Percentiles rank a stretch among this genome's conserved stretches.
Conservation (phyloP, 1,139 yeast genomes). For the Geotrichum candidum region DNA sequence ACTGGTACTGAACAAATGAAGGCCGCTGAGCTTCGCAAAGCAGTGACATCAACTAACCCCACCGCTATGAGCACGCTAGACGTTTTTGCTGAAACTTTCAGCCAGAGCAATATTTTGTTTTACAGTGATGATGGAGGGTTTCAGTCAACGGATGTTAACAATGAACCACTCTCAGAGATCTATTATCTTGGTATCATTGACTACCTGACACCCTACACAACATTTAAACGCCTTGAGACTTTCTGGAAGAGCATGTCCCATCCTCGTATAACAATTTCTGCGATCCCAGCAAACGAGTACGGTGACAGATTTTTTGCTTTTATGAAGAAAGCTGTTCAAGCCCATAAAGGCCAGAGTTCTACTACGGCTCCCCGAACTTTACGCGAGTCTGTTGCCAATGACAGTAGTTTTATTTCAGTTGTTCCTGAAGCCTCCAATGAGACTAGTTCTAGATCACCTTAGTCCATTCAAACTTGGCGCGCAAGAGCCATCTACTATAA, state of each 20-base stretch:
- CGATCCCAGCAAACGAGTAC: conserved; percentile 85
- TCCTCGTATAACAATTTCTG: conserved; percentile 66
- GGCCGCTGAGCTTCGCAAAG: conserved; percentile 35
- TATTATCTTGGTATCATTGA: conserved; percentile 94
- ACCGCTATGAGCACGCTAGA: conserved; percentile 33
- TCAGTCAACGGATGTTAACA: conserved; percentile 59
- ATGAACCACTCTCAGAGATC: conserved; percentile 60
- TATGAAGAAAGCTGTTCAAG: conserved; percentile 38
- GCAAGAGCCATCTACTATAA: not conserved
- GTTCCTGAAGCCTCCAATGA: not conserved
- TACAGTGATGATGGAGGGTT: conserved; percentile 87
- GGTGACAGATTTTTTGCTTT: conserved; percentile 80
- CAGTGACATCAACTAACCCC: conserved; percentile 36
- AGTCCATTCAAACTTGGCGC: not conserved
- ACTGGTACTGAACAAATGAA: conserved; percentile 24
- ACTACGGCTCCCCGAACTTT: not conserved
- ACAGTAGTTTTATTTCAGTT: not conserved
- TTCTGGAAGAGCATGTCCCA: conserved; percentile 74
- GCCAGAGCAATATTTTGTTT: conserved; percentile 44
- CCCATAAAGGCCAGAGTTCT: not conserved
- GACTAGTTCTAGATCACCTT: not conserved
- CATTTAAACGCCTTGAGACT: conserved; percentile 75
- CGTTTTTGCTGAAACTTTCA: conserved; percentile 30
- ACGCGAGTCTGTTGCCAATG: not conserved
- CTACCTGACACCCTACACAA: conserved; percentile 79